Percentiles rank a stretch among this genome's conserved stretches.
Evolutionary conservation across 106 monocot genomes (phyloP).

Genomic region (Dendrobium huoshanense): DNA sequence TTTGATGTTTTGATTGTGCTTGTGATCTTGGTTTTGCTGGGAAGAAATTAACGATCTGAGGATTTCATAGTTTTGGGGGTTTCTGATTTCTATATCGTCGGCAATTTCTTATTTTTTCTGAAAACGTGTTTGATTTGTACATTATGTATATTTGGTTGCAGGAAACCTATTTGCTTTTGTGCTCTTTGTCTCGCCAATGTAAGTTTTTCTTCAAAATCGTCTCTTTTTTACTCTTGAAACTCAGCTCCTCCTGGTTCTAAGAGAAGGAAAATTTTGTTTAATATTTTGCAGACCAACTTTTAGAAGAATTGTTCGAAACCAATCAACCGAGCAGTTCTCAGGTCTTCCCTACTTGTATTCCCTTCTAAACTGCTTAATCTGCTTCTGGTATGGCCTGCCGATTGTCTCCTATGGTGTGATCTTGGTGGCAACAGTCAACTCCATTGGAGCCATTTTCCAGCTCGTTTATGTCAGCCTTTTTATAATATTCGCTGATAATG

Average conservation of each 20-base stretch:
- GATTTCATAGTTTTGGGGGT: too few relatives aligned
- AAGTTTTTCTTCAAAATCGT: slow-evolving; percentile 16
- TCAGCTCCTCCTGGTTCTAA: background rate
- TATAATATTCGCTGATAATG: slow-evolving; percentile 48
- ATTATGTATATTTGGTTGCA: slow-evolving; percentile 24
- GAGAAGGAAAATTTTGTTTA: too few relatives aligned
- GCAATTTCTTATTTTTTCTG: too few relatives aligned
- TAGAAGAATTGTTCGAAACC: slow-evolving; percentile 58
- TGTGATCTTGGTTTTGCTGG: too few relatives aligned
- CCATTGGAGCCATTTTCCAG: slow-evolving; percentile 80
- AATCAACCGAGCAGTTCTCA: slow-evolving; percentile 73
- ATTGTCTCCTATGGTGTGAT: slow-evolving; percentile 66
- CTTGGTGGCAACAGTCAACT: slow-evolving; percentile 75
- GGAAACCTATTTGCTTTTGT: slow-evolving; percentile 86
- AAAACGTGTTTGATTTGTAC: background rate
- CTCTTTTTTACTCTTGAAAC: background rate
- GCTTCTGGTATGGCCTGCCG: slow-evolving; percentile 86
- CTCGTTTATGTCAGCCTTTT: slow-evolving; percentile 56
- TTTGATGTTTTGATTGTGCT: too few relatives aligned
- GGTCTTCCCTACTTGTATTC: slow-evolving; percentile 17
- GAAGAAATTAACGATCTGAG: too few relatives aligned
- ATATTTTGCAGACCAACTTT: slow-evolving; percentile 48
- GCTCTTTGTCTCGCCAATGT: slow-evolving; percentile 88
- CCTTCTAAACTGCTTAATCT: slow-evolving; percentile 50
- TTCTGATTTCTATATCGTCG: too few relatives aligned